These are phyloP conservation scores for Phaeotremella skinneri DNA, from an alignment of 768 basidiomycete species.

Conservation along the genomic window DNA sequence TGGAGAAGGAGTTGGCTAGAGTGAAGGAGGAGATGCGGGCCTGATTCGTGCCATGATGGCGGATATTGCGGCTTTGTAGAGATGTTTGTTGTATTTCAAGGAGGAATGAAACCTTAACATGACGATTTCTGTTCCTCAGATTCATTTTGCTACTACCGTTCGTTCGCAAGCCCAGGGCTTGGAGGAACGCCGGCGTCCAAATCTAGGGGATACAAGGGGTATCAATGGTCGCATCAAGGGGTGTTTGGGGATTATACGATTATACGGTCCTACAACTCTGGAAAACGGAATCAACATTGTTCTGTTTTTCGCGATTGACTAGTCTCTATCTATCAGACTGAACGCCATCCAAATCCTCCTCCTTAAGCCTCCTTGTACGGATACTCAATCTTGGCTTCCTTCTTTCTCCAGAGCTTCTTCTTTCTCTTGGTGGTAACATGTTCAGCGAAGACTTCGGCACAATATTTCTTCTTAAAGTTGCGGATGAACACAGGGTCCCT, in stretches of 20 bases:
- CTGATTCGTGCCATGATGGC: neutral
- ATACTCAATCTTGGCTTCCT: conserved; percentile 63
- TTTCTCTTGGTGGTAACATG: conserved; percentile 83
- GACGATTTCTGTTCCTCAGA: too few relatives aligned
- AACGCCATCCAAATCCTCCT: neutral
- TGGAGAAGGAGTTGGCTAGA: conserved; percentile 74
- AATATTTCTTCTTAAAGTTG: conserved; percentile 80
- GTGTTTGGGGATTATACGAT: too few relatives aligned
- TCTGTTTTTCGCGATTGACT: too few relatives aligned
- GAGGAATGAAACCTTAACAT: too few relatives aligned
- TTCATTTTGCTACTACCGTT: too few relatives aligned
- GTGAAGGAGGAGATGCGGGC: conserved; percentile 59
- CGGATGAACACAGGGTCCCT: conserved; percentile 97
- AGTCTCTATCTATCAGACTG: neutral
- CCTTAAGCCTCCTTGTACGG: conserved; percentile 68
- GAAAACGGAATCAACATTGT: too few relatives aligned
- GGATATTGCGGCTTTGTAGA: neutral
- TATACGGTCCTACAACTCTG: too few relatives aligned
- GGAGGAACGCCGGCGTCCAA: too few relatives aligned
- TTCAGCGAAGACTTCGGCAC: conserved; percentile 80
- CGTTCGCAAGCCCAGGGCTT: too few relatives aligned
- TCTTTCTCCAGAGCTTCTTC: conserved; percentile 64
- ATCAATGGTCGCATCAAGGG: too few relatives aligned
- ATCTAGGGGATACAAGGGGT: too few relatives aligned
- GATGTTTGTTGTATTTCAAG: neutral